These are phyloP conservation scores for Eutypa lata DNA, from an alignment of 2,329 filamentous ascomycete species.

Conservation along the genomic window DNA sequence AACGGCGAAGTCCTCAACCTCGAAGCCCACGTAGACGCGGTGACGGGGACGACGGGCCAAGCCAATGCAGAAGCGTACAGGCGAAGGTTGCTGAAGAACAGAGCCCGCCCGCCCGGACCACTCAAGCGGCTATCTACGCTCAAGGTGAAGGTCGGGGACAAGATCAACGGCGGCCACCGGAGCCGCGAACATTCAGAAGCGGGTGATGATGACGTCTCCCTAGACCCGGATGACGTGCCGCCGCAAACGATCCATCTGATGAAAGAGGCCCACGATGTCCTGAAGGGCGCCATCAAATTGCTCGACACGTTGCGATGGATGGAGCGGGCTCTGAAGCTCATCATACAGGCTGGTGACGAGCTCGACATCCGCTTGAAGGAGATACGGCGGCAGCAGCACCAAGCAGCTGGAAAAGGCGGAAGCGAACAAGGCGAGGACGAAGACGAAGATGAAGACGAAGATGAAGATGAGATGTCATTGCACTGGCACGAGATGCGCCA, in stretches of 20 bases:
- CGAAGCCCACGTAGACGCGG: slow-evolving; percentile 40
- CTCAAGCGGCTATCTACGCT: slow-evolving; percentile 23
- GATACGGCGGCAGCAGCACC: slow-evolving; percentile 13
- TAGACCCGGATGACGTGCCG: slow-evolving; percentile 31
- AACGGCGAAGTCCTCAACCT: slow-evolving; percentile 39
- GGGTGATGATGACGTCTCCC: slow-evolving; percentile 9
- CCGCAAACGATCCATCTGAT: slow-evolving; percentile 45
- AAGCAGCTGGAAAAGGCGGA: slow-evolving; percentile 7
- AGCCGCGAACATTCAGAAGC: slow-evolving; percentile 5
- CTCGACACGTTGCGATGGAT: slow-evolving; percentile 46
- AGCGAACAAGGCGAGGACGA: neutral
- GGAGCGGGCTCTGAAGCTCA: slow-evolving; percentile 41
- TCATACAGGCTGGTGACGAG: slow-evolving; percentile 42
- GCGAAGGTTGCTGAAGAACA: slow-evolving; percentile 12
- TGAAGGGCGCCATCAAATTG: slow-evolving; percentile 43
- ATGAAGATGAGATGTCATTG: slow-evolving; percentile 26
- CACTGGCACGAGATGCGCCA: slow-evolving; percentile 47
- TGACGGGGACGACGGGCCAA: slow-evolving; percentile 32
- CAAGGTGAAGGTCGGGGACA: slow-evolving; percentile 23
- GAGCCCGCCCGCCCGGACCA: slow-evolving; percentile 15
- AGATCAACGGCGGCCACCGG: slow-evolving; percentile 10
- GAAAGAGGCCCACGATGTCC: slow-evolving; percentile 44
- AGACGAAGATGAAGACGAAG: slow-evolving; percentile 15
- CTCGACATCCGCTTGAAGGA: slow-evolving; percentile 31
- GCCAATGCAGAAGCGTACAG: slow-evolving; percentile 22